Conservation (phyloP, 2,329 filamentous ascomycete genomes). For the Incumbomyces delicatus region DNA sequence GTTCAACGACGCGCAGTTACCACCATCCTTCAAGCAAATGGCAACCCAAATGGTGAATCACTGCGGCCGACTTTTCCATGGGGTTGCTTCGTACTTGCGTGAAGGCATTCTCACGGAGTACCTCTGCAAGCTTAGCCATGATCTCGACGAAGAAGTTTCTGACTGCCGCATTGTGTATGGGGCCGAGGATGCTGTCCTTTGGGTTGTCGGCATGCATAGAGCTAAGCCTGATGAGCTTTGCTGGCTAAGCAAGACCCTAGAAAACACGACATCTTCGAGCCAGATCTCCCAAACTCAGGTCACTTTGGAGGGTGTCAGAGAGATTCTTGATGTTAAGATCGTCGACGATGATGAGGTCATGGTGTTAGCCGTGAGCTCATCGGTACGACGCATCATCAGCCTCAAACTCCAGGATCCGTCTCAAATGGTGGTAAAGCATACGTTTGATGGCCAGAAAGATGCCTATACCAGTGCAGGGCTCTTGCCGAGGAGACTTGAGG, state of each 20-base stretch:
- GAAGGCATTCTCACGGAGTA: slow-evolving; percentile 59
- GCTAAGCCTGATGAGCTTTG: background rate
- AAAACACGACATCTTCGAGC: background rate
- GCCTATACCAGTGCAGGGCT: slow-evolving; percentile 32
- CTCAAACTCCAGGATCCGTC: background rate
- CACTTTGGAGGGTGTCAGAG: slow-evolving; percentile 1
- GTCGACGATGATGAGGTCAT: slow-evolving; percentile 5
- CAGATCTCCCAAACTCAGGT: background rate
- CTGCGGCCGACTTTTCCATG: slow-evolving; percentile 52
- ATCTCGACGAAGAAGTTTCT: background rate
- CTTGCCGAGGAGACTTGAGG: slow-evolving; percentile 39
- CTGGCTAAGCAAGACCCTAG: background rate
- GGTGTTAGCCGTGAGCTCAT: slow-evolving; percentile 26
- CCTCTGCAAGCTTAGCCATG: slow-evolving; percentile 36
- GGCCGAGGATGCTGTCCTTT: background rate
- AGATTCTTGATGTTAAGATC: slow-evolving; percentile 8
- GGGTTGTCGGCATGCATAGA: background rate
- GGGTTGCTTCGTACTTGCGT: slow-evolving; percentile 60
- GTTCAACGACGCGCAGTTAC: slow-evolving; percentile 27
- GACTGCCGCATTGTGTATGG: background rate
- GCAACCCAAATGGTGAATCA: slow-evolving; percentile 49
- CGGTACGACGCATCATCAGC: background rate
- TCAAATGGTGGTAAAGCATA: background rate
- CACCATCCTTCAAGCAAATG: slow-evolving; percentile 39
- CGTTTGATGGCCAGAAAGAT: slow-evolving; percentile 35